Conservation (phyloP, 148 eudicot species). For the Vaccinium myrtillus region DNA sequence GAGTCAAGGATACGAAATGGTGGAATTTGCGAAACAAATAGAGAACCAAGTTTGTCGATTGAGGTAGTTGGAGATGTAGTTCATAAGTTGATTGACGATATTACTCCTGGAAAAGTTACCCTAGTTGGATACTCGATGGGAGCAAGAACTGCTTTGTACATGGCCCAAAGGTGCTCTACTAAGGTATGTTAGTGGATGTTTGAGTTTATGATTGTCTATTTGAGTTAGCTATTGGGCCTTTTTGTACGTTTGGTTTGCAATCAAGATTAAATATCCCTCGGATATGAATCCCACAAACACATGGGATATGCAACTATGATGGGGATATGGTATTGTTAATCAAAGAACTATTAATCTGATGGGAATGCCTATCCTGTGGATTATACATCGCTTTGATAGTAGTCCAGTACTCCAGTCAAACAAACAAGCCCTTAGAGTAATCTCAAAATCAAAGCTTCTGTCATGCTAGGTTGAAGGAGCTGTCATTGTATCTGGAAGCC, state of each 20-base stretch:
- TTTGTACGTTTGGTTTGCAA: neutral
- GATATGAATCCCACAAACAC: neutral
- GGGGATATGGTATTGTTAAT: neutral
- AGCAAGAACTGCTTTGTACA: slow-evolving; percentile 81
- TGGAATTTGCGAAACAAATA: slow-evolving; percentile 20
- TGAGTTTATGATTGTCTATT: slow-evolving; percentile 8
- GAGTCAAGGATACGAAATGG: slow-evolving; percentile 46
- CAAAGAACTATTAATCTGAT: neutral
- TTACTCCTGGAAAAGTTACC: slow-evolving; percentile 51
- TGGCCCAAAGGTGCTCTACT: slow-evolving; percentile 57
- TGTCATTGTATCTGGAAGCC: slow-evolving; percentile 89
- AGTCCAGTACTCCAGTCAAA: neutral
- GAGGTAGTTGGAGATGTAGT: slow-evolving; percentile 52
- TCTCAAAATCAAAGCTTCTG: neutral
- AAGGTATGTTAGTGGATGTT: slow-evolving; percentile 46
- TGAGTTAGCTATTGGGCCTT: neutral
- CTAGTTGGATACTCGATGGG: slow-evolving; percentile 98
- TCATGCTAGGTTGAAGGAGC: slow-evolving; percentile 62
- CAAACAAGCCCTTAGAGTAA: neutral
- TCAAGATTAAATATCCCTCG: neutral
- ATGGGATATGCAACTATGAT: neutral
- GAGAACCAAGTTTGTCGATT: slow-evolving; percentile 44
- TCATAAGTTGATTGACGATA: slow-evolving; percentile 41
- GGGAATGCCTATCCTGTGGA: neutral
- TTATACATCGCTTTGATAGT: neutral